phyloP scores from a whole-genome alignment of 331 rosid genomes.

The Rhamnella rubrinervis region DNA sequence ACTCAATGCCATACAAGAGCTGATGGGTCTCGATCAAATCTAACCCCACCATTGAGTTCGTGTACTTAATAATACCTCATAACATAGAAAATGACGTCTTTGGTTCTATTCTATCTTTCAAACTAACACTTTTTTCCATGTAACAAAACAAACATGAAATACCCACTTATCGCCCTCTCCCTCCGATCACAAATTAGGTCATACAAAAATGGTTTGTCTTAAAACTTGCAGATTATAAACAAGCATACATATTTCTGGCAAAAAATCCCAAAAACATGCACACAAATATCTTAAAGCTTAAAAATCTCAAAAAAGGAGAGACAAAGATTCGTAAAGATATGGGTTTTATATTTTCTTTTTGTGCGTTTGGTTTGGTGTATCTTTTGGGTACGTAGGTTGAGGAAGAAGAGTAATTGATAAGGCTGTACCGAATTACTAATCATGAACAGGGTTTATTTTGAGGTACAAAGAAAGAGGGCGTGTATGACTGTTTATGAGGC shows the following conservation, averaged over 20 bases:
- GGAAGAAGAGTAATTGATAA: no score
- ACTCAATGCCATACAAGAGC: conserved; percentile 10
- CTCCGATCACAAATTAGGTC: conserved; percentile 1
- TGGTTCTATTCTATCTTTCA: background rate
- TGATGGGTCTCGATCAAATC: conserved; percentile 44
- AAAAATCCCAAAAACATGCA: background rate
- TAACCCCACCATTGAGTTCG: background rate
- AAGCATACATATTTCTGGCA: background rate
- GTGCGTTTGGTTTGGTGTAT: background rate
- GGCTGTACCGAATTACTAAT: no score
- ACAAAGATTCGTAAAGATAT: no score
- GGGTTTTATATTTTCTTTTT: background rate
- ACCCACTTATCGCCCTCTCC: no score
- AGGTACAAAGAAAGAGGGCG: no score
- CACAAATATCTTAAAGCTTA: no score
- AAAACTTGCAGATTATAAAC: background rate
- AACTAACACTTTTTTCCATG: no score
- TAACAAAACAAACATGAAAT: no score
- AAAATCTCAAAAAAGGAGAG: background rate
- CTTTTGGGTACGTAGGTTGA: no score
- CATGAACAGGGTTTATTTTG: no score
- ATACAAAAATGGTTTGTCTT: background rate
- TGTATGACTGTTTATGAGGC: conserved; percentile 2
- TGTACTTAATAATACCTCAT: background rate
- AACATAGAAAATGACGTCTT: conserved; percentile 7